Conservation (phyloP, 768 basidiomycete genomes). For the Wakefieldia striispora region DNA sequence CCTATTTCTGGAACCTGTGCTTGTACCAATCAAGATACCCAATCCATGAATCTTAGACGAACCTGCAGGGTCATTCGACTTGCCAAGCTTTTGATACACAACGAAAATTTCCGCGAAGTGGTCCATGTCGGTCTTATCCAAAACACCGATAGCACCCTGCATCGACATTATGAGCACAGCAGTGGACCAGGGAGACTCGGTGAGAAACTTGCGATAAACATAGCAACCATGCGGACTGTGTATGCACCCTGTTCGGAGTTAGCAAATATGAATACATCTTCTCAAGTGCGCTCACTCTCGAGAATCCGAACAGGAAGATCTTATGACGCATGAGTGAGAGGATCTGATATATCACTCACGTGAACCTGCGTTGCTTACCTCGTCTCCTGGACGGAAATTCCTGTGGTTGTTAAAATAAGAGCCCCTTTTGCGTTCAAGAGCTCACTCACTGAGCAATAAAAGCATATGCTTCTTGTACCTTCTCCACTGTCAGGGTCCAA, state of each 20-base stretch:
- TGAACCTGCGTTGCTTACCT: constrained; percentile 39
- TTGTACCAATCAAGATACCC: background rate
- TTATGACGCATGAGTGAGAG: constrained; percentile 26
- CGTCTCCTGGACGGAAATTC: constrained; percentile 70
- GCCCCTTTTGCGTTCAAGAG: background rate
- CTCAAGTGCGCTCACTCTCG: constrained; percentile 44
- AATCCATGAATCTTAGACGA: background rate
- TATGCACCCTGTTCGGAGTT: constrained; percentile 58
- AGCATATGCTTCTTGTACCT: constrained; percentile 77
- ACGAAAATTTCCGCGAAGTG: constrained; percentile 64
- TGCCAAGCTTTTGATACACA: constrained; percentile 59
- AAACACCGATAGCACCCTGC: constrained; percentile 69
- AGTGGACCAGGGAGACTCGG: background rate
- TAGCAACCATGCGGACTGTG: constrained; percentile 71
- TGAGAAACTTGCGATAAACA: constrained; percentile 39
- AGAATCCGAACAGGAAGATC: constrained; percentile 80
- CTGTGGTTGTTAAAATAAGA: constrained; percentile 33
- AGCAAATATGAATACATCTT: background rate
- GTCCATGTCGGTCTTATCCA: constrained; percentile 72
- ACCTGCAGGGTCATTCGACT: constrained; percentile 48
- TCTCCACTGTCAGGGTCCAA: constrained; percentile 46
- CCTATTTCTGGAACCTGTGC: constrained; percentile 31
- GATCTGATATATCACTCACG: background rate
- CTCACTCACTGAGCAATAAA: constrained; percentile 71
- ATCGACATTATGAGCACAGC: background rate